Percentiles rank a stretch among this genome's conserved stretches.
These are phyloP conservation scores for Akanthomyces muscarius DNA, from an alignment of 2,329 filamentous ascomycete species.

Conservation along the genomic window DNA sequence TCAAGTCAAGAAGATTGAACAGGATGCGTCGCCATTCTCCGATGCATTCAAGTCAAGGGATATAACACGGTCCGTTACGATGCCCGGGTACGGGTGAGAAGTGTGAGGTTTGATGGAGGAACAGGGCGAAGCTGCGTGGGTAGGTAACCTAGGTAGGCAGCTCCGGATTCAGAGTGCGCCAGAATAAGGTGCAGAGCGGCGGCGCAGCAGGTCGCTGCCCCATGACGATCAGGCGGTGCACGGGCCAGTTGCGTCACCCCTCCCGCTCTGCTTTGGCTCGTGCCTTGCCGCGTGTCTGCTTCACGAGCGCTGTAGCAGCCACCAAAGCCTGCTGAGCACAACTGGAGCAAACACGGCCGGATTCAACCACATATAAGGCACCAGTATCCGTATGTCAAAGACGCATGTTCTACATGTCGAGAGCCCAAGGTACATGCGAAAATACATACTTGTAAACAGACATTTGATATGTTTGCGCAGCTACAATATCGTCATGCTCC, in stretches of 20 bases:
- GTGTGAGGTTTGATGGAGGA: conserved; percentile 2
- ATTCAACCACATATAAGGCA: no score
- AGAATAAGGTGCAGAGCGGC: conserved; percentile 4
- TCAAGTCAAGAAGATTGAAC: conserved; percentile 3
- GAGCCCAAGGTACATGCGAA: no score
- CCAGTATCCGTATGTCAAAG: no score
- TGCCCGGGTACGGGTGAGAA: conserved; percentile 3
- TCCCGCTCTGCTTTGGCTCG: background rate
- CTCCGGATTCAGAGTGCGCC: conserved; percentile 8
- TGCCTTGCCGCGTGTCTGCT: background rate
- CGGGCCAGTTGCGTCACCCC: conserved; percentile 19
- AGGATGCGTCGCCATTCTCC: conserved; percentile 13
- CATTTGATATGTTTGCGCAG: no score
- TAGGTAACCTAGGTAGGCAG: background rate
- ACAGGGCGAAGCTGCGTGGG: background rate
- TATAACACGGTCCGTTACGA: background rate
- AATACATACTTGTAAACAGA: no score
- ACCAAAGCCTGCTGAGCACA: no score
- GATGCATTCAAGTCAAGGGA: background rate
- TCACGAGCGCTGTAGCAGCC: no score
- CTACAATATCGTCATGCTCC: no score
- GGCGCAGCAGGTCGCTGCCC: background rate
- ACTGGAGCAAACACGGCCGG: no score
- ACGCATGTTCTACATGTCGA: no score
- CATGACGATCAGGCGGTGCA: conserved; percentile 16